These are phyloP conservation scores for Termitomyces sp. DNA, from an alignment of 1,284 basidiomycete genomes.

Conservation along the genomic window DNA sequence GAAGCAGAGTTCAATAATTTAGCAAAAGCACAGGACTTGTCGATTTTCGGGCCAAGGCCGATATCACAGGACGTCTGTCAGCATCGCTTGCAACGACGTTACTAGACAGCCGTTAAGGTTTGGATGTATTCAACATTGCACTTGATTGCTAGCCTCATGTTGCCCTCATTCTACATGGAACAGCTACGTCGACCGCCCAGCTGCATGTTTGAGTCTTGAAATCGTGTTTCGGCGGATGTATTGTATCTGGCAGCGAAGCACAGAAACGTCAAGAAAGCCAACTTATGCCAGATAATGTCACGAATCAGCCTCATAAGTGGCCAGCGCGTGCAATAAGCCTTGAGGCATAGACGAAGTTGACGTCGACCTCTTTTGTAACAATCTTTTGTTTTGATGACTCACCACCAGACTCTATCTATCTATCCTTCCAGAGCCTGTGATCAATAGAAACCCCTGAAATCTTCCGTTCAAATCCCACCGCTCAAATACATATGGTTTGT, in stretches of 20 bases:
- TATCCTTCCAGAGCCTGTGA: too few relatives aligned
- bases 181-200: too few relatives aligned
- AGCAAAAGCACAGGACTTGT: not conserved
- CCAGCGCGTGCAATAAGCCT: not conserved
- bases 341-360: too few relatives aligned
- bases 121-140: not conserved
- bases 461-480: too few relatives aligned
- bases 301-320: not conserved
- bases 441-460: too few relatives aligned
- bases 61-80: not conserved
- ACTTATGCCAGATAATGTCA: not conserved
- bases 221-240: not conserved
- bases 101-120: not conserved
- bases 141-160: too few relatives aligned
- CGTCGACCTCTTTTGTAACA: too few relatives aligned
- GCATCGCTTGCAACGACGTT: not conserved
- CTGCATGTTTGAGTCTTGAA: not conserved
- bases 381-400: too few relatives aligned
- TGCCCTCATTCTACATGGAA: too few relatives aligned
- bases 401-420: too few relatives aligned
- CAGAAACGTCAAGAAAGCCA: not conserved
- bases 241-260: not conserved
- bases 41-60: not conserved
- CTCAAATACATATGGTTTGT: too few relatives aligned
- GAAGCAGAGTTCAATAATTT: not conserved